A percentile compares a stretch with the other conserved stretches of the same genome.
phyloP scores from a whole-genome alignment of 805 yeast genomes.

The Kazachstania psychrophila region DNA sequence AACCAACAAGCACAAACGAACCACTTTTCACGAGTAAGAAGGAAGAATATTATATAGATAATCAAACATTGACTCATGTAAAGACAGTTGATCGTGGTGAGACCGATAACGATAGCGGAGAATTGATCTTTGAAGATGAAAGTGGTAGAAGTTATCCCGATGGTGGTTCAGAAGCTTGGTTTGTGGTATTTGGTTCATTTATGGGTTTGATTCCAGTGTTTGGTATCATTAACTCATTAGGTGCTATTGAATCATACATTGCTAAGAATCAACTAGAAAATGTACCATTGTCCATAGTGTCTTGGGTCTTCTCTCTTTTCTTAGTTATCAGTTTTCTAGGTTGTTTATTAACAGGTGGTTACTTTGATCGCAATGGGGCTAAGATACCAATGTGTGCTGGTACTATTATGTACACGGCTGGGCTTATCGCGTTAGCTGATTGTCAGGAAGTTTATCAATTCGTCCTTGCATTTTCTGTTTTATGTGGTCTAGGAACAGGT shows the following conservation, averaged over 20 bases:
- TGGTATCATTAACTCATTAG: constrained; percentile 53
- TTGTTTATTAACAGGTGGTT: constrained; percentile 47
- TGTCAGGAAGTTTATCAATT: constrained; percentile 50
- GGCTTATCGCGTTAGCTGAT: constrained; percentile 50
- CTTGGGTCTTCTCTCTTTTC: constrained; percentile 63
- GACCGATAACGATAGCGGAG: not conserved
- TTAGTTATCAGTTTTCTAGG: constrained; percentile 43
- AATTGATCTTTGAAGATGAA: constrained; percentile 8
- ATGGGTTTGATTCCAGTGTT: constrained; percentile 49
- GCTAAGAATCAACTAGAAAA: constrained; percentile 43
- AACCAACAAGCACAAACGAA: not conserved
- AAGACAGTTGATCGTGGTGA: not conserved
- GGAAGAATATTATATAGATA: not conserved
- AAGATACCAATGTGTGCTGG: constrained; percentile 37
- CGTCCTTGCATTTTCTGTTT: constrained; percentile 47
- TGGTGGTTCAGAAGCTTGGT: constrained; percentile 51
- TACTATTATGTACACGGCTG: constrained; percentile 38
- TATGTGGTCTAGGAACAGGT: constrained; percentile 52
- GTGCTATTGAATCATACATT: constrained; percentile 59
- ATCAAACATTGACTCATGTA: too few relatives aligned
- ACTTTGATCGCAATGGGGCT: constrained; percentile 57
- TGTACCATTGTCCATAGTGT: constrained; percentile 40
- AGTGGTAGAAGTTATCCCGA: constrained; percentile 34
- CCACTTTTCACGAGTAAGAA: not conserved
- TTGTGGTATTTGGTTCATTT: constrained; percentile 51